Base-by-base conservation (phyloP, 2,329 filamentous ascomycete species). In the Cladosporium sp. region DNA sequence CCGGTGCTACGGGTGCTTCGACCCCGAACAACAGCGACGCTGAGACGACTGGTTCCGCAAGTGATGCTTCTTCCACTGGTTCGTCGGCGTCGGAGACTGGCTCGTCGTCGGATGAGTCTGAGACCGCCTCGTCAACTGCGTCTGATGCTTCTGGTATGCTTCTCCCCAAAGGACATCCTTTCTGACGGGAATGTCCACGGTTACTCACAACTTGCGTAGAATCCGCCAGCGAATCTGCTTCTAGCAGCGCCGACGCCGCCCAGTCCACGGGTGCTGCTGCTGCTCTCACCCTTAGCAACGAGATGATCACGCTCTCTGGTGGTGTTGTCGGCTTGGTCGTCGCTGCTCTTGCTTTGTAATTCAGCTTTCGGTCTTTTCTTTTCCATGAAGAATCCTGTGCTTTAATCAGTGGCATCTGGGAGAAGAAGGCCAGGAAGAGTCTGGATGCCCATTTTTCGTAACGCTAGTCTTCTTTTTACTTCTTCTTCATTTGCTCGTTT, bases 1-100 rank as follows among this genome's bases (percentile, higher is more conserved):
- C 60, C n/a, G 54, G 51, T 15, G 37, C 45, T 13, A 48, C 45
- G 12, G 43, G 30, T 17, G 7, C 45, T 41, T 48, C 45, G 15
- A 15, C 45, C 9, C 45, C 45, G 6, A 37, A 18, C n/a, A 40
- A 27, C 27, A 34, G 11, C 45, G 13, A 15, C 5, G 27, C 43
- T 37, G 20, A 27, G 22, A 5, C 22, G 22, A 27, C 22, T 48
- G 37, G 37, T 4, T 41, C 45, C 17, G 45, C 27, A 22, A 41
- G 45, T 27, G 11, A 18, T 7, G 37, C 37, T 2, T 30, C 38
- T 40, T 19, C 24, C 19, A 41, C 45, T 18, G 37, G 19, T 8
- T 19, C 37, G 5, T 47, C 43, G 5, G 27, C 44, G 8, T 47
- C 44, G 36, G n/a, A 32, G 8, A 47, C 36, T 8, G 44, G 37